Evolutionary conservation across 257 asterid species (phyloP), one percentile per base, ranked within the genome.

Genomic region (Solanum arcanum): DNA sequence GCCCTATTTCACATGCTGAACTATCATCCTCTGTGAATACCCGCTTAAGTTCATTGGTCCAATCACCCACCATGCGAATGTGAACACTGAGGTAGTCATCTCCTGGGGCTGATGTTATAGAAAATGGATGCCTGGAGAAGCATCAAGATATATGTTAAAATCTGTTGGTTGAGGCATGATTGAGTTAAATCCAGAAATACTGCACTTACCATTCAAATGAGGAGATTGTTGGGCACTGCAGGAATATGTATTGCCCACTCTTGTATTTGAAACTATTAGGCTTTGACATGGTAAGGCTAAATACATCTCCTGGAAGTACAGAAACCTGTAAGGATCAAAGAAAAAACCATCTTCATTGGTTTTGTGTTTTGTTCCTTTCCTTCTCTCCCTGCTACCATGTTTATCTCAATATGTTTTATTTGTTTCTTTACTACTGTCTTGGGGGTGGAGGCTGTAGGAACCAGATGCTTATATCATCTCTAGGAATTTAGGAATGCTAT

Each of bases 71-170:
- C 21, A 94, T 91, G 41, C 99, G 95, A 83, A 96, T 93, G 91
- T 96, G 99, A 81, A 96, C 96, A 59, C 98, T 95, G 27, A 95
- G 90, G 91, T 93, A 90, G 89, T 95, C 89, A 91, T 96, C 99
- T 70, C 95, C 98, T 46, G 99, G 99, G 80, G 99, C 99, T 89
- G 99, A 96, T 86, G 98, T 96, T 56, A 96, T 91, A 80, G 99
- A 96, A 95, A 96, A 96, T 83, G 99, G 99, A 91, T 96, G 99
- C 98, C 99, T 96, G 94, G 76, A 88, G 56, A 68, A 74, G 23
- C 85, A 81, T 81, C 70, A 81, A 29, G 60, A 76, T 76, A 13
- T 81, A 31, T 49, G 85, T 81, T 31, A 81, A 49, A 81, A 52
- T 33, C 85, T 81, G 85, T 81, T 81, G 70, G 42, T 78, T 6